phyloP scores from a whole-genome alignment of 805 yeast species.

The Brettanomyces nanus region DNA sequence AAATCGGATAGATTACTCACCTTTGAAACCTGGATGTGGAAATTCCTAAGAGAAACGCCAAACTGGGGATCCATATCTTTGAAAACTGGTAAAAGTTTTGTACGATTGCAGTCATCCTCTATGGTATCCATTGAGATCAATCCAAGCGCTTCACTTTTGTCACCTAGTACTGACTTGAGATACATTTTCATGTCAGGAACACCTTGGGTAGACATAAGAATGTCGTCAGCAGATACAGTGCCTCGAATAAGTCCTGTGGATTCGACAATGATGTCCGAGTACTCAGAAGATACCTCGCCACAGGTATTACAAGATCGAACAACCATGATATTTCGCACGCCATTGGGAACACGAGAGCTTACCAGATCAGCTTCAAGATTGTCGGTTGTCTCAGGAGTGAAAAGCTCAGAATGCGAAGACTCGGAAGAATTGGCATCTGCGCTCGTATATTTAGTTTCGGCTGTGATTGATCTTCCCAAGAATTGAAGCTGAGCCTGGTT shows the following conservation, averaged over 20 bases:
- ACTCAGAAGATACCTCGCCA: constrained; percentile 22
- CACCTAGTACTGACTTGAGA: constrained; percentile 20
- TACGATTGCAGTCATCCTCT: constrained; percentile 35
- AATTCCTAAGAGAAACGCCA: constrained; percentile 75
- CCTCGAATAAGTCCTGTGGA: constrained; percentile 45
- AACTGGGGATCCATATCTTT: constrained; percentile 55
- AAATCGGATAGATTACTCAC: constrained; percentile 67
- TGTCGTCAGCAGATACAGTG: constrained; percentile 44
- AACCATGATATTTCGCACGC: constrained; percentile 17
- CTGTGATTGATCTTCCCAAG: constrained; percentile 5
- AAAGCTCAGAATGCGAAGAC: background rate
- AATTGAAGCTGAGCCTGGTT: constrained; percentile 48
- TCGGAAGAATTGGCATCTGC: background rate
- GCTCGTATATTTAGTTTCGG: background rate
- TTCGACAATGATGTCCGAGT: constrained; percentile 25
- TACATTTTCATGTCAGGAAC: constrained; percentile 22
- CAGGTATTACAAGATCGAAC: constrained; percentile 23
- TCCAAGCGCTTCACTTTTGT: constrained; percentile 5
- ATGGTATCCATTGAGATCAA: constrained; percentile 21
- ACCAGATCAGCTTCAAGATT: constrained; percentile 1
- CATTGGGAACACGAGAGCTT: constrained; percentile 3
- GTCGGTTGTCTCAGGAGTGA: background rate
- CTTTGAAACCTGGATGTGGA: constrained; percentile 80
- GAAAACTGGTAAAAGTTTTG: constrained; percentile 44
- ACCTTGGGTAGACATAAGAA: constrained; percentile 37